phyloP scores from a whole-genome alignment of 2,329 filamentous ascomycete species.

The Pyrenochaeta sp. region DNA sequence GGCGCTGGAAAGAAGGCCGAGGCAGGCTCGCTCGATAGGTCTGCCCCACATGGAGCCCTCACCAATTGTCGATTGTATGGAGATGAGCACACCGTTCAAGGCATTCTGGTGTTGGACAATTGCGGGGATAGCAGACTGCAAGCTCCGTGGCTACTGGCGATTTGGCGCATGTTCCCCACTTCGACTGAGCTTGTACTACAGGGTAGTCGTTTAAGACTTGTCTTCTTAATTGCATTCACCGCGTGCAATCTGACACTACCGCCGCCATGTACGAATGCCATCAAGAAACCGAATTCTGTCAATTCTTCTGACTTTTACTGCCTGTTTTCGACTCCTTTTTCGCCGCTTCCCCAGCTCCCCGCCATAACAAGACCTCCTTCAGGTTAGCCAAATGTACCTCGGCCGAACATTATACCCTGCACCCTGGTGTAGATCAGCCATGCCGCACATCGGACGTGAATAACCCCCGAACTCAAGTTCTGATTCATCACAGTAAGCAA shows the following conservation, averaged over 20 bases:
- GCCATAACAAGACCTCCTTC: background rate
- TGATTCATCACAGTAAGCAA: too few relatives aligned
- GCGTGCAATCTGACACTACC: background rate
- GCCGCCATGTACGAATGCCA: background rate
- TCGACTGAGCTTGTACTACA: background rate
- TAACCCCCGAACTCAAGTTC: too few relatives aligned
- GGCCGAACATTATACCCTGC: background rate
- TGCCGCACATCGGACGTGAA: background rate
- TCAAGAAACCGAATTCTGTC: background rate
- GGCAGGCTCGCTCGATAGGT: background rate
- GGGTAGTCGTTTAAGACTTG: background rate
- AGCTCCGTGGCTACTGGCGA: background rate
- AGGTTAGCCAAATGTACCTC: background rate
- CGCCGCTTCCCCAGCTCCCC: background rate
- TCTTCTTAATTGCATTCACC: background rate
- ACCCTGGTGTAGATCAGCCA: background rate
- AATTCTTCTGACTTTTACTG: background rate
- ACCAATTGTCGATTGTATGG: background rate
- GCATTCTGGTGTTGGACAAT: background rate
- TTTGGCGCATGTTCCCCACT: conserved; percentile 2
- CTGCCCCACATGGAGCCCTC: background rate
- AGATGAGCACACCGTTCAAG: background rate
- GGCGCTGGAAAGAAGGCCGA: background rate
- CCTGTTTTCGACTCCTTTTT: too few relatives aligned
- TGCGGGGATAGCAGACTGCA: background rate